Evolutionary conservation across 768 basidiomycete genomes (phyloP).

Genomic region (Leccinum boreale): DNA sequence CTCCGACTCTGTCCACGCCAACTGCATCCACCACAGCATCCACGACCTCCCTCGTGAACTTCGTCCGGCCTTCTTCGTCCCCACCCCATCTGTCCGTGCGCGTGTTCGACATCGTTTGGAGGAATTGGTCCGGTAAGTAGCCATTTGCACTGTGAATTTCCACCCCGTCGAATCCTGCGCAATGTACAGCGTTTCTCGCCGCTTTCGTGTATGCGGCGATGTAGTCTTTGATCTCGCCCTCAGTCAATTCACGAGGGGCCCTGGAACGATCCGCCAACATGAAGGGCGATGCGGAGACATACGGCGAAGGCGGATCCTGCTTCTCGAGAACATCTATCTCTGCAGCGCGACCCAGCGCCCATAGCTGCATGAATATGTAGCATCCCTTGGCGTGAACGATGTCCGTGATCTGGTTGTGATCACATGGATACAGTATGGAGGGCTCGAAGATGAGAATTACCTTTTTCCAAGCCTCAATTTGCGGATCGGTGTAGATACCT

Average conservation of each 20-base stretch:
- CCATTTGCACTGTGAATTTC: slow-evolving; percentile 38
- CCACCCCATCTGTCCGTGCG: background rate
- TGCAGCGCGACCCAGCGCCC: slow-evolving; percentile 30
- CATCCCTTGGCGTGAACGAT: slow-evolving; percentile 53
- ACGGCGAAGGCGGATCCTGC: slow-evolving; percentile 28
- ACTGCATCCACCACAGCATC: slow-evolving; percentile 37
- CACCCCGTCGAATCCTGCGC: slow-evolving; percentile 26
- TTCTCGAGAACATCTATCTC: slow-evolving; percentile 27
- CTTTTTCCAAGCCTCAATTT: slow-evolving; percentile 40
- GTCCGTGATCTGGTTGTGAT: slow-evolving; percentile 44
- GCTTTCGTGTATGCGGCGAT: slow-evolving; percentile 29
- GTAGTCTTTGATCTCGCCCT: slow-evolving; percentile 31
- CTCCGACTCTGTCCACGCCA: slow-evolving; percentile 48
- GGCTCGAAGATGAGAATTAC: slow-evolving; percentile 19
- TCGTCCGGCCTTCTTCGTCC: slow-evolving; percentile 48
- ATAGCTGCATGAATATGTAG: background rate
- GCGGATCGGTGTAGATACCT: no score
- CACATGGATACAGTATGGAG: background rate
- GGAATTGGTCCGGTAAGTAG: slow-evolving; percentile 20
- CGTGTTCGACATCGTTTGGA: background rate
- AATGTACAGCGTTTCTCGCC: slow-evolving; percentile 18
- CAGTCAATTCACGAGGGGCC: slow-evolving; percentile 15
- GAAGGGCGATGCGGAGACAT: slow-evolving; percentile 35
- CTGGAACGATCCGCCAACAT: slow-evolving; percentile 11
- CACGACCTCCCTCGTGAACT: slow-evolving; percentile 47